These are phyloP conservation scores for Leptosphaerulina australis DNA, from an alignment of 2,329 filamentous ascomycete species.

Conservation along the genomic window DNA sequence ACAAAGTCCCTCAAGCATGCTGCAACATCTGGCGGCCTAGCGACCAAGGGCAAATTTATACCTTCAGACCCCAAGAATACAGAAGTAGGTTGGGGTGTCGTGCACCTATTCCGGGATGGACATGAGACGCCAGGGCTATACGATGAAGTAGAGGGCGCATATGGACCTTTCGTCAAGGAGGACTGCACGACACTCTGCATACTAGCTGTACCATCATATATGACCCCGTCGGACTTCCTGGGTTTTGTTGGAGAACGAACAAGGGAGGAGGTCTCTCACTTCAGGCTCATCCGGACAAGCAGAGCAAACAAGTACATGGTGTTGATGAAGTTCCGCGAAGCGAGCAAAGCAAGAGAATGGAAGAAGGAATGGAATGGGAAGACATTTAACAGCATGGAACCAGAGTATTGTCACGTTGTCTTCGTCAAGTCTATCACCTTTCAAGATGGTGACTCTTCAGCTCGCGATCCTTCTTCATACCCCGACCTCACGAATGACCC, in stretches of 20 bases:
- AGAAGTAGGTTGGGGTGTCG: constrained; percentile 87
- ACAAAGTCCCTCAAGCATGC: constrained; percentile 48
- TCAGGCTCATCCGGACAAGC: constrained; percentile 89
- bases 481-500: constrained; percentile 68
- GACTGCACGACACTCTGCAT: constrained; percentile 91
- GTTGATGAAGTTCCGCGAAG: constrained; percentile 87
- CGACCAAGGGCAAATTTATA: constrained; percentile 81
- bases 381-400: constrained; percentile 91
- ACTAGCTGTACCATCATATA: constrained; percentile 90
- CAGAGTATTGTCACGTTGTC: constrained; percentile 92
- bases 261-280: constrained; percentile 85
- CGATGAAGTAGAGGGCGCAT: constrained; percentile 51
- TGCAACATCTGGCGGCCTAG: constrained; percentile 60
- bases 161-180: constrained; percentile 54
- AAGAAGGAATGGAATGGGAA: constrained; percentile 88
- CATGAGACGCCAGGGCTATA: constrained; percentile 72
- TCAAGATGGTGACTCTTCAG: constrained; percentile 61
- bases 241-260: constrained; percentile 91
- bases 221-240: constrained; percentile 87
- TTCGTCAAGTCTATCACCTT: constrained; percentile 94
- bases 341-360: constrained; percentile 77
- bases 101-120: constrained; percentile 89
- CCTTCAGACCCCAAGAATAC: constrained; percentile 73
- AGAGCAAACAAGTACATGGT: constrained; percentile 92
- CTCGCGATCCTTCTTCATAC: constrained; percentile 57